A percentile compares a stretch with the other conserved stretches of the same genome.
Evolutionary conservation across 441 rosid genomes (phyloP).

Genomic region (Omphalea diandra): DNA sequence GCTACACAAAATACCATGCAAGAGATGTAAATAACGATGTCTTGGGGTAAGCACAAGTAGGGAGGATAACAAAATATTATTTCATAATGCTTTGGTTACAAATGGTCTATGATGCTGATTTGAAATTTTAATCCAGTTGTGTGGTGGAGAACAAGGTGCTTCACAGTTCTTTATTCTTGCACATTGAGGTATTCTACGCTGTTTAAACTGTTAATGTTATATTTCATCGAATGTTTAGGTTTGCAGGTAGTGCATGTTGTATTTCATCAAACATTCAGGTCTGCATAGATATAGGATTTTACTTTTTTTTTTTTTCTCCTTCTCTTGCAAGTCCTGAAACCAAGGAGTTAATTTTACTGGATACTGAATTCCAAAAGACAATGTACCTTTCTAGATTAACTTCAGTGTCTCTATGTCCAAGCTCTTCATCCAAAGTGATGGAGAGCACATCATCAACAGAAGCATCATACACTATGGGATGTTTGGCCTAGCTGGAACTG

Average conservation of each 20-base stretch:
- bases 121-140: constrained; percentile 57
- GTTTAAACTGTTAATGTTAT: constrained; percentile 5
- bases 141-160: constrained; percentile 98
- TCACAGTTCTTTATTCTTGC: constrained; percentile 68
- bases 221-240: neutral
- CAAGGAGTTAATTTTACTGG: constrained; percentile 37
- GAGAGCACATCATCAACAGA: constrained; percentile 42
- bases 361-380: constrained; percentile 63
- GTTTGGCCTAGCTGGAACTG: constrained; percentile 69
- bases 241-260: neutral
- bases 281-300: neutral
- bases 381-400: constrained; percentile 65
- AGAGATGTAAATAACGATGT: constrained; percentile 68
- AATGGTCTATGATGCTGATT: constrained; percentile 23
- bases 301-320: neutral
- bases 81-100: constrained; percentile 15
- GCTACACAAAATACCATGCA: constrained; percentile 78
- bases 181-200: constrained; percentile 57
- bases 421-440: constrained; percentile 40
- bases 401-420: constrained; percentile 68
- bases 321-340: constrained; percentile 10
- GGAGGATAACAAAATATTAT: constrained; percentile 5
- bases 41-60: constrained; percentile 59
- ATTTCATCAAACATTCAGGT: no score
- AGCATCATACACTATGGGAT: constrained; percentile 42